Base-by-base conservation (phyloP, 2,329 filamentous ascomycete species). In the Paraphaeosphaeria sporulosa region DNA sequence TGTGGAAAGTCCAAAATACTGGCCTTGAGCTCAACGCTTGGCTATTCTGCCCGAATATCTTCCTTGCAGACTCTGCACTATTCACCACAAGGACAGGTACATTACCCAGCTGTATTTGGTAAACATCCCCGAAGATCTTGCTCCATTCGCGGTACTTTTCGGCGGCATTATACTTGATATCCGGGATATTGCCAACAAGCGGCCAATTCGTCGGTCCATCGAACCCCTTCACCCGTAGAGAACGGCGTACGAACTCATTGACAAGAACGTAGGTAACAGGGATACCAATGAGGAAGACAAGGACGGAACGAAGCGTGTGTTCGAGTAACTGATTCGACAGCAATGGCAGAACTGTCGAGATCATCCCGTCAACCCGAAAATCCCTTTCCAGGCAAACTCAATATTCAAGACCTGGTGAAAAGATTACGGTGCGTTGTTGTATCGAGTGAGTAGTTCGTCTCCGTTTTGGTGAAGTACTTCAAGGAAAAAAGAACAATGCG, bases 1-100 rank as follows among this genome's bases (percentile, higher is more conserved):
- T 81, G 55, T 82, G 80, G 60, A 82, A 82, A 1, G 80, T 81
- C 69, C 80, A 81, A 57, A 82, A 80, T 6, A 81, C 77, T 0
- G 80, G 80, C 19, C 79, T 68, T 6, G 76, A 79, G 57, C 76
- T 79, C 55, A 81, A 64, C 2, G 78, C 78, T 59, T 80, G 76
- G 50, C 77, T 79, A 56, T 80, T 75, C 12, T 77, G 72, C 17
- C 79, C 78, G 47, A 82, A 81, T 25, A 81, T 71, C 58, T 76
- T 76, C 54, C 70, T 75, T 36, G 79, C 79, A 10, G 77, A 73
- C 25, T 75, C 75, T 0, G 79, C 79, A 44, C 70, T 79, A 61
- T 81, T 81, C 43, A 82, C 79, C 9, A 82, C 78, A 6, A 82
- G 69, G 4, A 82, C 76, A 0, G 80, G 79, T 40, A 80, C 75